Base-by-base conservation (phyloP, 129 eudicot species). In the Oenanthe sinensis region DNA sequence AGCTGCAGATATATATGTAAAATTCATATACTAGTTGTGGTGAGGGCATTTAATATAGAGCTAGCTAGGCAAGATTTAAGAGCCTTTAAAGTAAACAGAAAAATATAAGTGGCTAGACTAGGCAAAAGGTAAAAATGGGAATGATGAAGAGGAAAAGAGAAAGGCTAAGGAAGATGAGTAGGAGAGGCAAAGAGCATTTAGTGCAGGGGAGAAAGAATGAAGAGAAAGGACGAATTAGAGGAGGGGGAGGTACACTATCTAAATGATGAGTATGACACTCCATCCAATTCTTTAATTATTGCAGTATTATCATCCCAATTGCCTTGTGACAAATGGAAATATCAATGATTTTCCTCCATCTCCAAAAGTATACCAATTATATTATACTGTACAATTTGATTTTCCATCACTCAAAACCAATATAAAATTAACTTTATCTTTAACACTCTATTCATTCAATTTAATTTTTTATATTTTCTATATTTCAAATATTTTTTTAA, bases 171-270 rank as follows among this genome's bases (percentile, higher is more conserved):
- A 19, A 39, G 68, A 60, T 8, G 33, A 26, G 68, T 33, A 30
- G 39, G 30, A 47, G 75, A 71, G 75, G 75, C 75, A 71, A 71
- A 71, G n/a, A n/a, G n/a, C 33, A 71, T 75, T 75, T 48, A 26
- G 78, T 75, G 65, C 45, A 75, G 50, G 78, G n/a, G 63, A 14
- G 42, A 75, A 75, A 45, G 78, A 44, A 28, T 20, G 75, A 75
- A 26, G 10, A 40, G 65, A 30, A 15, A 48, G 15, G 65, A 33
- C n/a, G 5, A 47, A 26, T 12, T 5, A 28, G 30, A 3, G n/a
- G 22, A 44, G 43, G 55, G n/a, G 8, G 11, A 67, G 72, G 72
- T 67, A 67, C 72, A 67, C 72, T 67, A 12, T 12, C 5, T 26
- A 67, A 19, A 71, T 3, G 44, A 33, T 71, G 75, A 71, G 20